phyloP scores from a whole-genome alignment of 2,329 filamentous ascomycete species.

The Colletotrichum eremochloae region DNA sequence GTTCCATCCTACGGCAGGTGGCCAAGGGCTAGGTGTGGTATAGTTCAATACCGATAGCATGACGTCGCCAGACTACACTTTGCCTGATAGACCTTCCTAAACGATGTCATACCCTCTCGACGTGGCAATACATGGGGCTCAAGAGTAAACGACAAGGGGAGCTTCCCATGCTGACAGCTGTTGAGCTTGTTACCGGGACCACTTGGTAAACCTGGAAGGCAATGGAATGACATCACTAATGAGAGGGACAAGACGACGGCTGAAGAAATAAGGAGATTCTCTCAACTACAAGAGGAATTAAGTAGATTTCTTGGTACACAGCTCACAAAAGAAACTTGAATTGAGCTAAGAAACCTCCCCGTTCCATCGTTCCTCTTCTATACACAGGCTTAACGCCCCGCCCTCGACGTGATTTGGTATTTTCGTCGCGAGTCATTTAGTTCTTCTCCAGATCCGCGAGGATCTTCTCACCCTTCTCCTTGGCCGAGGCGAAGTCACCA shows the following conservation, averaged over 20 bases:
- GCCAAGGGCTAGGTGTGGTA: neutral
- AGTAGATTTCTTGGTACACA: slow-evolving; percentile 71
- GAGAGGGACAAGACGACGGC: neutral
- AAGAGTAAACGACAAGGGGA: neutral
- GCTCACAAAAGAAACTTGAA: slow-evolving; percentile 70
- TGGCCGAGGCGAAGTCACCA: slow-evolving; percentile 92
- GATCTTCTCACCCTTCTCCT: slow-evolving; percentile 99
- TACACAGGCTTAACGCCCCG: slow-evolving; percentile 70
- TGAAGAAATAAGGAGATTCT: slow-evolving; percentile 43
- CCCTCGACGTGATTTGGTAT: slow-evolving; percentile 42
- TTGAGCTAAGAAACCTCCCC: slow-evolving; percentile 66
- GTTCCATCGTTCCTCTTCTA: slow-evolving; percentile 68
- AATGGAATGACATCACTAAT: neutral
- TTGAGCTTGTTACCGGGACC: neutral
- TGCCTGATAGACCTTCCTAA: neutral
- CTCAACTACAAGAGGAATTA: slow-evolving; percentile 60
- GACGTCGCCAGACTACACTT: neutral
- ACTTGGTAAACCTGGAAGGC: neutral
- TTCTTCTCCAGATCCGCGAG: slow-evolving; percentile 86
- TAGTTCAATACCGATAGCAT: neutral
- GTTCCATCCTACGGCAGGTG: neutral
- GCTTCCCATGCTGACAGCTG: neutral
- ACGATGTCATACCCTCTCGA: neutral
- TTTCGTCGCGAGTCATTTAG: slow-evolving; percentile 41
- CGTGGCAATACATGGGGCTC: neutral